phyloP scores from a whole-genome alignment of 1,284 basidiomycete species.

The Tylopilus sp. region DNA sequence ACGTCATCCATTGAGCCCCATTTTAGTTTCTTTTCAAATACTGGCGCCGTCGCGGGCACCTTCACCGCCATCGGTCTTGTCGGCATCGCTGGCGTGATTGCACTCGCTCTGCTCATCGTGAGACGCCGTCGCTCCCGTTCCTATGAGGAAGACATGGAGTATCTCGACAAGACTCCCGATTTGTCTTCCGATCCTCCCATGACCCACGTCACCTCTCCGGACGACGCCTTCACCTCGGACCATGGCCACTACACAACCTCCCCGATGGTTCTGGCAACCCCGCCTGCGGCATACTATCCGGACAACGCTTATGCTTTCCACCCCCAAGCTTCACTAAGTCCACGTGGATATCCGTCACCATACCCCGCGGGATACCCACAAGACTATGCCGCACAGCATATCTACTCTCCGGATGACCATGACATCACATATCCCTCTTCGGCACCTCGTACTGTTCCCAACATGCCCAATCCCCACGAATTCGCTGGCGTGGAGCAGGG shows the following conservation, averaged over 20 bases:
- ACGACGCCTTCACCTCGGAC: conserved; percentile 23
- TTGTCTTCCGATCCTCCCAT: conserved; percentile 10
- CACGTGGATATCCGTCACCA: background rate
- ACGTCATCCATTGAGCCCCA: background rate
- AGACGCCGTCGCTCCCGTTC: conserved; percentile 23
- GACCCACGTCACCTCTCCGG: conserved; percentile 10
- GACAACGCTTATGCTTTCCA: conserved; percentile 22
- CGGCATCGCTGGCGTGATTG: conserved; percentile 29
- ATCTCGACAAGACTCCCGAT: conserved; percentile 26
- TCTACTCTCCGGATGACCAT: conserved; percentile 24
- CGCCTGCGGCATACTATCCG: conserved; percentile 27
- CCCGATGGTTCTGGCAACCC: conserved; percentile 19
- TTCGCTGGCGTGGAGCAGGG: conserved; percentile 5
- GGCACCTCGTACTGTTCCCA: background rate
- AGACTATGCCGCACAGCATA: conserved; percentile 17
- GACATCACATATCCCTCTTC: conserved; percentile 16
- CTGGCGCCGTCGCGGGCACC: conserved; percentile 47
- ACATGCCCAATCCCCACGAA: conserved; percentile 20
- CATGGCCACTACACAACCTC: conserved; percentile 22
- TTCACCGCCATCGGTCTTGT: conserved; percentile 42
- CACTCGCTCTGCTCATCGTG: conserved; percentile 23
- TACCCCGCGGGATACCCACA: conserved; percentile 12
- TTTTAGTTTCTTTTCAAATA: conserved; percentile 48
- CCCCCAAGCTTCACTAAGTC: conserved; percentile 9
- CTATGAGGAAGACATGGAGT: conserved; percentile 33